Evolutionary conservation across 257 asterid genomes (phyloP).

Genomic region (Mitragyna speciosa): DNA sequence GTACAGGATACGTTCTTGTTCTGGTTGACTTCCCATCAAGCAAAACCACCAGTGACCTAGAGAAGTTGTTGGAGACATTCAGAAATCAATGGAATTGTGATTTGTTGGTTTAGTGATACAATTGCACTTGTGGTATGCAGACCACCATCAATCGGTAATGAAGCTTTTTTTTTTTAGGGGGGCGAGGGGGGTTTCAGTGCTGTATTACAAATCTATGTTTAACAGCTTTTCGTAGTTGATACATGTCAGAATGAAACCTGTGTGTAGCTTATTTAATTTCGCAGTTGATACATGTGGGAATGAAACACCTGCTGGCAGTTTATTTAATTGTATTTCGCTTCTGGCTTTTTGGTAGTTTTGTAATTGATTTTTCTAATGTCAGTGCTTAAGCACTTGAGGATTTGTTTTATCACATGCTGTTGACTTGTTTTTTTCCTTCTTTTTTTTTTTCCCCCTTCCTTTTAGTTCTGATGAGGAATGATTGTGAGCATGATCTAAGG

Average conservation of each 20-base stretch:
- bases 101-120: conserved; percentile 91
- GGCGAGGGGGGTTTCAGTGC: too few relatives aligned
- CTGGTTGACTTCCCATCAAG: conserved; percentile 65
- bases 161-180: background rate
- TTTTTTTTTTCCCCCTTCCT: too few relatives aligned
- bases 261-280: background rate
- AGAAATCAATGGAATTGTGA: conserved; percentile 59
- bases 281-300: background rate
- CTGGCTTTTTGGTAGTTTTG: background rate
- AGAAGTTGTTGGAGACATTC: conserved; percentile 63
- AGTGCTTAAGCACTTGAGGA: background rate
- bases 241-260: background rate
- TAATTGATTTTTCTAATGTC: background rate
- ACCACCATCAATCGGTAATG: conserved; percentile 74
- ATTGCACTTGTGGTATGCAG: conserved; percentile 83
- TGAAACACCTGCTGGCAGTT: background rate
- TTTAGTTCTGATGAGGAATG: background rate
- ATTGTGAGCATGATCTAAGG: background rate
- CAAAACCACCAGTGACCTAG: conserved; percentile 70
- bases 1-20: conserved; percentile 80
- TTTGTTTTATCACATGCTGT: background rate
- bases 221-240: background rate
- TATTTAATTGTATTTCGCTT: background rate
- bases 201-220: background rate
- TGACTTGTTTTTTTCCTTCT: background rate